Evolutionary conservation across 2,329 filamentous ascomycete genomes (phyloP).

Genomic region (Ceratocystis cubensis): DNA sequence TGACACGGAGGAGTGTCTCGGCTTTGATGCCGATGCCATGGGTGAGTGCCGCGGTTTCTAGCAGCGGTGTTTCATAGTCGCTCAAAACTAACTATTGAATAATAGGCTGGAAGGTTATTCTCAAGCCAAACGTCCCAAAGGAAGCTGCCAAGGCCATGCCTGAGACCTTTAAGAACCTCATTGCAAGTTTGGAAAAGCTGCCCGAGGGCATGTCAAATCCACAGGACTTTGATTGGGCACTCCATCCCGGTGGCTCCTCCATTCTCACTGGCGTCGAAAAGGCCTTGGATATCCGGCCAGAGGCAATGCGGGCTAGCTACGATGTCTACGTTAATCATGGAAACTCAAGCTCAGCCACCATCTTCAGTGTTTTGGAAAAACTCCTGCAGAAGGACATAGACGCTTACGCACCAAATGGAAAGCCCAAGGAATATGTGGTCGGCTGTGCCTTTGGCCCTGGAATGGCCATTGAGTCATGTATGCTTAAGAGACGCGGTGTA

Average conservation of each 20-base stretch:
- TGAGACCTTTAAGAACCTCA: conserved; percentile 43
- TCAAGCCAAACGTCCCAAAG: conserved; percentile 48
- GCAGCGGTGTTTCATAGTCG: background rate
- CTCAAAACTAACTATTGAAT: no score
- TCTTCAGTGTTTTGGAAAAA: conserved; percentile 53
- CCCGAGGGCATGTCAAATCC: conserved; percentile 36
- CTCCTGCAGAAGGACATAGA: conserved; percentile 50
- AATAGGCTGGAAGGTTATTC: conserved; percentile 52
- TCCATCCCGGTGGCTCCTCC: conserved; percentile 57
- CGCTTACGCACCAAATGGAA: conserved; percentile 38
- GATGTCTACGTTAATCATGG: conserved; percentile 56
- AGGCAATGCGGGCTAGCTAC: conserved; percentile 58
- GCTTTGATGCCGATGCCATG: conserved; percentile 51
- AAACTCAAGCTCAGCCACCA: conserved; percentile 57
- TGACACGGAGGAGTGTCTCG: conserved; percentile 48
- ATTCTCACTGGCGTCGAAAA: conserved; percentile 52
- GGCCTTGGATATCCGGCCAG: conserved; percentile 43
- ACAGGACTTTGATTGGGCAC: conserved; percentile 57
- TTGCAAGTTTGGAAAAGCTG: conserved; percentile 30
- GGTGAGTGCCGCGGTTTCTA: conserved; percentile 31
- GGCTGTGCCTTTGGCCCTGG: conserved; percentile 60
- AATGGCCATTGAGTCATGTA: conserved; percentile 54
- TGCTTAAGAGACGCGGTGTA: conserved; percentile 41
- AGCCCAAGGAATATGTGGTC: conserved; percentile 45
- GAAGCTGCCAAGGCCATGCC: conserved; percentile 40